These are phyloP conservation scores for Ganoderma leucocontextum DNA, from an alignment of 1,284 basidiomycete genomes.

Conservation along the genomic window DNA sequence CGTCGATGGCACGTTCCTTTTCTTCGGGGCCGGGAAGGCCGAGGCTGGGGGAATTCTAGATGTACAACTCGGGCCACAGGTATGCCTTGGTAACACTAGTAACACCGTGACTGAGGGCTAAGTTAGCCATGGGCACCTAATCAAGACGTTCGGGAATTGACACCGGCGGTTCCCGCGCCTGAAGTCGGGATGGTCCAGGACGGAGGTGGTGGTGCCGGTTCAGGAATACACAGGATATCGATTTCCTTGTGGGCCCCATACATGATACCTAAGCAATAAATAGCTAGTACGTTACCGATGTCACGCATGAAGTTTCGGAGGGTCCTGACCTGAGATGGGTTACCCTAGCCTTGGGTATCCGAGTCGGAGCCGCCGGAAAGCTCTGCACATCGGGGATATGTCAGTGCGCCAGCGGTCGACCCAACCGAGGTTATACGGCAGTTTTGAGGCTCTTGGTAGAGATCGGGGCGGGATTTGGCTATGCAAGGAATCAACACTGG, in stretches of 20 bases:
- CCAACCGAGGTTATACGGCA: background rate
- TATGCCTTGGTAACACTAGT: background rate
- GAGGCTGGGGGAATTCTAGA: background rate
- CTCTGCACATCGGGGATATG: background rate
- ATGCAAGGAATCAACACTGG: background rate
- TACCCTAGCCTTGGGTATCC: background rate
- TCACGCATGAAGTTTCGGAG: background rate
- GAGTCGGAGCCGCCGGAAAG: background rate
- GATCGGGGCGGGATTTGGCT: background rate
- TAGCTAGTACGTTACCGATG: background rate
- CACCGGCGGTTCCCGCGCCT: background rate
- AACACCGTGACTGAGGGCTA: no score
- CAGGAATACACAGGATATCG: no score
- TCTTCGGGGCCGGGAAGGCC: background rate
- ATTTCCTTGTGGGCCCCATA: no score
- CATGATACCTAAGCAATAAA: no score
- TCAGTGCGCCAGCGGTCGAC: background rate
- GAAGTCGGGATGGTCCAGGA: background rate
- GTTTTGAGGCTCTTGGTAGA: background rate
- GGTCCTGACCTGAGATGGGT: background rate
- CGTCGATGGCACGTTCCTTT: background rate
- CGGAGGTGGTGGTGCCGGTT: background rate
- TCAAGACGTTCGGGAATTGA: background rate
- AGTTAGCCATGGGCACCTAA: background rate
- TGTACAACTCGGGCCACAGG: background rate